Conservation (phyloP, 768 basidiomycete genomes). For the Leccinum subgranulosum region DNA sequence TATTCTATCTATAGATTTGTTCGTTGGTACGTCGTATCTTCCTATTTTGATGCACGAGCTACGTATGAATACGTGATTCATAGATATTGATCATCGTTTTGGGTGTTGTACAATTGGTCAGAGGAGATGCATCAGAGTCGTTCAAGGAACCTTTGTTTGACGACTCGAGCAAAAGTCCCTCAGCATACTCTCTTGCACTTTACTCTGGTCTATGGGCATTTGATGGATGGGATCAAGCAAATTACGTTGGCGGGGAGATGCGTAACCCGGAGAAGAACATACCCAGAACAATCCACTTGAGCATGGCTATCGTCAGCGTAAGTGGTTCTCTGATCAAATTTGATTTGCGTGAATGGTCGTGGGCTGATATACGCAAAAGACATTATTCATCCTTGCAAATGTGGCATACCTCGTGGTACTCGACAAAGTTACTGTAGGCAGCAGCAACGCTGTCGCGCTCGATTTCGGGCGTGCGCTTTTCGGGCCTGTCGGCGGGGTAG, state of each 20-base stretch:
- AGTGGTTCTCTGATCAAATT: constrained; percentile 19
- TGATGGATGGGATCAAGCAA: constrained; percentile 94
- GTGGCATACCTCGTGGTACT: constrained; percentile 91
- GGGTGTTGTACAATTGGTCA: constrained; percentile 71
- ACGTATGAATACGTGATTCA: neutral
- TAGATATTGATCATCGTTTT: constrained; percentile 72
- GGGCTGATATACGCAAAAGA: constrained; percentile 35
- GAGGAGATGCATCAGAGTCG: constrained; percentile 69
- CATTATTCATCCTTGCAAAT: constrained; percentile 79
- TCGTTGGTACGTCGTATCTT: constrained; percentile 53
- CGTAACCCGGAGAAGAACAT: constrained; percentile 79
- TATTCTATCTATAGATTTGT: constrained; percentile 42
- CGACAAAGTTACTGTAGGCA: constrained; percentile 70
- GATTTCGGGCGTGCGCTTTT: constrained; percentile 90
- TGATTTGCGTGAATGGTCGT: neutral
- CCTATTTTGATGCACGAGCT: neutral
- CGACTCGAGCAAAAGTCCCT: constrained; percentile 73
- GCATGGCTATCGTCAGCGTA: constrained; percentile 81
- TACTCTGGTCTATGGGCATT: constrained; percentile 97
- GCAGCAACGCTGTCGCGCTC: constrained; percentile 83
- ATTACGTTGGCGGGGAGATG: constrained; percentile 91
- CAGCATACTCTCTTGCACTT: constrained; percentile 86
- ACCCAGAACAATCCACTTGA: constrained; percentile 84
- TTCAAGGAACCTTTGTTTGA: constrained; percentile 67
- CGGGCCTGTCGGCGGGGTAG: constrained; percentile 78